phyloP scores from a whole-genome alignment of 1,139 yeast genomes.

The Nakaseomyces bracarensis region DNA sequence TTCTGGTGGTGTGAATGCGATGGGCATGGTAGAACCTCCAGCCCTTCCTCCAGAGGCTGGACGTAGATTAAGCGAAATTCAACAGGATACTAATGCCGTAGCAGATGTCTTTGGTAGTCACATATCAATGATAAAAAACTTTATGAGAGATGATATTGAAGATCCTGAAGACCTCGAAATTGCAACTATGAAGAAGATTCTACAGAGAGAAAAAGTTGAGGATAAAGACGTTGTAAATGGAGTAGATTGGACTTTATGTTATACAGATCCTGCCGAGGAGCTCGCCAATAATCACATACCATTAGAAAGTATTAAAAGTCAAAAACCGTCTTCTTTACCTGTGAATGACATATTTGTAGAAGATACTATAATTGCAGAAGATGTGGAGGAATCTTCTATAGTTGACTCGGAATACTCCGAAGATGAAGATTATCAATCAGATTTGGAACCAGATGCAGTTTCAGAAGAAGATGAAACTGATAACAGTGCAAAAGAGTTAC shows the following conservation, averaged over 20 bases:
- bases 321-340: too few relatives aligned
- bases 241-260: conserved; percentile 17
- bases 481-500: not conserved
- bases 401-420: not conserved
- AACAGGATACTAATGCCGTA: conserved; percentile 14
- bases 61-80: conserved; percentile 10
- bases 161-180: conserved; percentile 48
- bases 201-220: conserved; percentile 14
- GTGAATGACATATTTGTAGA: too few relatives aligned
- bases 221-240: conserved; percentile 10
- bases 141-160: conserved; percentile 55
- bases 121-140: conserved; percentile 47
- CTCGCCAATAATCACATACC: conserved; percentile 19
- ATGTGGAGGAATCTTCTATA: not conserved
- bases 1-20: conserved; percentile 61
- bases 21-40: conserved; percentile 29
- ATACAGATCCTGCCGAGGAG: conserved; percentile 15
- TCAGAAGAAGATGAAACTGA: not conserved
- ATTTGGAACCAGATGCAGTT: not conserved
- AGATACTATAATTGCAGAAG: conserved; percentile 10
- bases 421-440: conserved; percentile 1
- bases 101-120: conserved; percentile 38
- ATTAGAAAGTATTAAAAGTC: too few relatives aligned
- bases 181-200: conserved; percentile 22
- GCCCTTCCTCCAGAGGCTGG: conserved; percentile 14